Percentiles rank a stretch among this genome's conserved stretches.
Evolutionary conservation across 768 basidiomycete species (phyloP).

Genomic region (Pleurotus giganteus): DNA sequence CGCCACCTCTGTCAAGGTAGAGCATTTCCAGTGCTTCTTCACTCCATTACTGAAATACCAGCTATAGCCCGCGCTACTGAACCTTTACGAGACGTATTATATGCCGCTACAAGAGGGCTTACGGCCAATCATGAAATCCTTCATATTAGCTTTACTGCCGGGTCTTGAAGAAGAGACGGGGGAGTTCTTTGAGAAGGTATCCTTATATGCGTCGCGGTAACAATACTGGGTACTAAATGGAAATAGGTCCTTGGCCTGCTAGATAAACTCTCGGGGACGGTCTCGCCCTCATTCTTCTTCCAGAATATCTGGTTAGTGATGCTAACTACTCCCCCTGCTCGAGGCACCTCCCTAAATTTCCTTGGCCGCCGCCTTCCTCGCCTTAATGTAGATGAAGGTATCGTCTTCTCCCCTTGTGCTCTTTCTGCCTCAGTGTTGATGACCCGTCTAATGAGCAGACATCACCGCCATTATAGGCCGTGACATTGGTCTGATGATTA

Average conservation of each 20-base stretch:
- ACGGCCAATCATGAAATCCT: slow-evolving; percentile 90
- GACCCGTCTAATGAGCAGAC: slow-evolving; percentile 34
- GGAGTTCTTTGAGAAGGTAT: slow-evolving; percentile 93
- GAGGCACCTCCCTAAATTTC: slow-evolving; percentile 86
- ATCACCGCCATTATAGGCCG: slow-evolving; percentile 73
- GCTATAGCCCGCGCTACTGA: slow-evolving; percentile 78
- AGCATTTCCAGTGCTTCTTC: slow-evolving; percentile 11
- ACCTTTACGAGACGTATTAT: slow-evolving; percentile 92
- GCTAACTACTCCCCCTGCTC: slow-evolving; percentile 82
- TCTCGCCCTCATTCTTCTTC: slow-evolving; percentile 88
- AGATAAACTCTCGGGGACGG: slow-evolving; percentile 78
- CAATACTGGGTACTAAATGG: neutral
- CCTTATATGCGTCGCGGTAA: neutral
- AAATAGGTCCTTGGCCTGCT: slow-evolving; percentile 75
- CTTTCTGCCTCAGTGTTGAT: neutral
- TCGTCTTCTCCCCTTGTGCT: neutral
- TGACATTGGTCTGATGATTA: slow-evolving; percentile 91
- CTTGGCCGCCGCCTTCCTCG: slow-evolving; percentile 78
- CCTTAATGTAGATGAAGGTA: slow-evolving; percentile 70
- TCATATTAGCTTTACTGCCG: slow-evolving; percentile 90
- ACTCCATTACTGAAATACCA: slow-evolving; percentile 6
- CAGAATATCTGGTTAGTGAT: slow-evolving; percentile 95
- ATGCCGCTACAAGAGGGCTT: slow-evolving; percentile 79
- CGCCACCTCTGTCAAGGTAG: slow-evolving; percentile 95
- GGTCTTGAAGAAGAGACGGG: slow-evolving; percentile 97